A percentile compares a stretch with the other conserved stretches of the same genome.
Conservation (phyloP, 139 green algal genomes). For the Chlamydomonas eustigma region DNA sequence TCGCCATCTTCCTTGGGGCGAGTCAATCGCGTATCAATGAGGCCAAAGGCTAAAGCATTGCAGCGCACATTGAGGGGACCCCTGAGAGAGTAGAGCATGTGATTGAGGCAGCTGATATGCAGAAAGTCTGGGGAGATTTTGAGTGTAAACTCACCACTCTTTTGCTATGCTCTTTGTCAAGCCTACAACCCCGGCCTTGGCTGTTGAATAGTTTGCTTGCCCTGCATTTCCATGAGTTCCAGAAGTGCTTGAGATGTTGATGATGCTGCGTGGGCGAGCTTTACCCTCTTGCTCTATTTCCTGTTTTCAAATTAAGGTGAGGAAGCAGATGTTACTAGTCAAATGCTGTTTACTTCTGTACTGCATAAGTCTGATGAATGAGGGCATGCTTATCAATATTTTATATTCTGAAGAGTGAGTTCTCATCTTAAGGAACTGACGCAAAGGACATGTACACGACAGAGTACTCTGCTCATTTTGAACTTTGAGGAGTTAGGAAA, state of each 20-base stretch:
- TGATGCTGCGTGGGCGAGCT: slow-evolving; percentile 56
- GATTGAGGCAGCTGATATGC: background rate
- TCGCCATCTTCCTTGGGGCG: slow-evolving; percentile 52
- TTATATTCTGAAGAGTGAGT: too few species aligned
- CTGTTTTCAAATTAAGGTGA: background rate
- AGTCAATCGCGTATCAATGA: slow-evolving; percentile 76
- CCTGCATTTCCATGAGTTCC: slow-evolving; percentile 66
- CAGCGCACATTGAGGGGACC: slow-evolving; percentile 74
- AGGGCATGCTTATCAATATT: too few species aligned
- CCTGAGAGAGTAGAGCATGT: slow-evolving; percentile 50
- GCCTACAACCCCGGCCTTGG: slow-evolving; percentile 86
- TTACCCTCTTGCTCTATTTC: slow-evolving; percentile 25
- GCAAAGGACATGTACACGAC: too few species aligned
- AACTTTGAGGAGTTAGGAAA: too few species aligned
- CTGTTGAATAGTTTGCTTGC: slow-evolving; percentile 81
- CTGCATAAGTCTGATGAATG: too few species aligned
- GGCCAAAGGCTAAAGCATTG: slow-evolving; percentile 73
- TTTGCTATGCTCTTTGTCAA: slow-evolving; percentile 82
- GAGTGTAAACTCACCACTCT: slow-evolving; percentile 49
- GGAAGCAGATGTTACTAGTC: too few species aligned
- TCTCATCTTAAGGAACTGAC: too few species aligned
- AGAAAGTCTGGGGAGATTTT: background rate
- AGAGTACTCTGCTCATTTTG: too few species aligned
- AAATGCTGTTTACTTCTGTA: too few species aligned
- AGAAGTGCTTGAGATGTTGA: slow-evolving; percentile 78